Evolutionary conservation across 192 early-diverging fungal genomes (phyloP).

Genomic region (Coemansia asiatica): DNA sequence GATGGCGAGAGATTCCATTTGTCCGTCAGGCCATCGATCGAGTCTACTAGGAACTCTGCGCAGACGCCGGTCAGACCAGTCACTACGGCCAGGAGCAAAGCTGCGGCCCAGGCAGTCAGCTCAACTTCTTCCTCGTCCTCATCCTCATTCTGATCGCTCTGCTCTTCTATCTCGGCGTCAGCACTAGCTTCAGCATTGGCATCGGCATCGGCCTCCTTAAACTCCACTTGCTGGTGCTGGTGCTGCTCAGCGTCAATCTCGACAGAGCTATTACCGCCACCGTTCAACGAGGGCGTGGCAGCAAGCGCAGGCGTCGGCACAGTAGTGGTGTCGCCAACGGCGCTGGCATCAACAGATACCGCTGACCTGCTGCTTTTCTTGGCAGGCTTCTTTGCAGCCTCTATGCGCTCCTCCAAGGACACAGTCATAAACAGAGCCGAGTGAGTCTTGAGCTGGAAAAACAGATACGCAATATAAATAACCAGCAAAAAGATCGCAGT

Average conservation of each 20-base stretch:
- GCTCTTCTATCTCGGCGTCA: constrained; percentile 4
- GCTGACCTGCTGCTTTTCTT: constrained; percentile 5
- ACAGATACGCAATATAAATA: constrained; percentile 65
- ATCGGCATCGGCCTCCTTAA: constrained; percentile 8
- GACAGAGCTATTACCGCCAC: background rate
- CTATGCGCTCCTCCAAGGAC: constrained; percentile 25
- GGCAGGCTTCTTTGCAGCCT: constrained; percentile 30
- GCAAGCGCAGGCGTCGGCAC: constrained; percentile 11
- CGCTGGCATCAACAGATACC: background rate
- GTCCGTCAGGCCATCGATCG: constrained; percentile 74
- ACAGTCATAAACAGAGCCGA: constrained; percentile 58
- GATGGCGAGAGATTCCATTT: constrained; percentile 70
- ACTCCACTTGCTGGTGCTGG: background rate
- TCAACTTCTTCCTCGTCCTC: constrained; percentile 68
- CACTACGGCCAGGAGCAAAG: constrained; percentile 60
- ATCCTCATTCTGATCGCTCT: constrained; percentile 42
- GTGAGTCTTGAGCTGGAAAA: constrained; percentile 83
- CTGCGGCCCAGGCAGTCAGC: constrained; percentile 55
- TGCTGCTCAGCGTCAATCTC: constrained; percentile 7
- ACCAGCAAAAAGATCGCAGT: constrained; percentile 69
- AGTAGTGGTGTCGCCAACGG: constrained; percentile 10
- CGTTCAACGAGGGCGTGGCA: constrained; percentile 6
- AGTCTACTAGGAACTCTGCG: constrained; percentile 82
- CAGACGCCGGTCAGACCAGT: constrained; percentile 75
- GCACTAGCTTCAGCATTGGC: background rate